Conservation (phyloP, 495 filamentous ascomycete species). For the Penicillium coprophilum region DNA sequence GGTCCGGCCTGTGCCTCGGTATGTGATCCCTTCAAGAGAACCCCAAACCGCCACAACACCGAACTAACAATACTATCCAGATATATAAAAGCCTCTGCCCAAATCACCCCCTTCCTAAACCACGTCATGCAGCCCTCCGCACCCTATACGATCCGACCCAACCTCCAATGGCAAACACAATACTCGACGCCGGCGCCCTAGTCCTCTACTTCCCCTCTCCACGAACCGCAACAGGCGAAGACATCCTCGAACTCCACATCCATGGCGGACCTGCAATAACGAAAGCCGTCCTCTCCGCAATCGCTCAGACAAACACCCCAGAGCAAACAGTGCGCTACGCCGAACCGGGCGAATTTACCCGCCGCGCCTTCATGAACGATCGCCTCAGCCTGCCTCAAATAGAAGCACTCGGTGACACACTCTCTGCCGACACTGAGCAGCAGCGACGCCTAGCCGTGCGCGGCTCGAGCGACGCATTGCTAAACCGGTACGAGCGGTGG, state of each 20-base stretch:
- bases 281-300: conserved; percentile 77
- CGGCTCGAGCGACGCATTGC: conserved; percentile 66
- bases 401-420: conserved; percentile 81
- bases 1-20: conserved; percentile 73
- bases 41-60: conserved; percentile 11
- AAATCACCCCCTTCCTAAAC: conserved; percentile 56
- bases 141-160: conserved; percentile 68
- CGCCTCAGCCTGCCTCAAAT: conserved; percentile 89
- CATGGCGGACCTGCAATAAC: conserved; percentile 91
- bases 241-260: conserved; percentile 87
- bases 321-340: conserved; percentile 71
- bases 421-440: conserved; percentile 89
- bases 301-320: conserved; percentile 48
- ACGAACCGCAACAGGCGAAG: conserved; percentile 85
- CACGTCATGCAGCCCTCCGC: conserved; percentile 74
- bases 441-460: conserved; percentile 84
- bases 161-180: conserved; percentile 30
- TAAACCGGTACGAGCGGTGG: conserved; percentile 85
- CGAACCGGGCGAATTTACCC: conserved; percentile 94
- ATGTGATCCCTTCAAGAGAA: conserved; percentile 29
- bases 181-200: conserved; percentile 80
- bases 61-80: conserved; percentile 39
- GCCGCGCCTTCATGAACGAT: conserved; percentile 85
- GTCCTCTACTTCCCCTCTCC: conserved; percentile 87
- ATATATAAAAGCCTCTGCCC: conserved; percentile 80